Evolutionary conservation across 306 rosid genomes (phyloP).

Genomic region (Pueraria montana): DNA sequence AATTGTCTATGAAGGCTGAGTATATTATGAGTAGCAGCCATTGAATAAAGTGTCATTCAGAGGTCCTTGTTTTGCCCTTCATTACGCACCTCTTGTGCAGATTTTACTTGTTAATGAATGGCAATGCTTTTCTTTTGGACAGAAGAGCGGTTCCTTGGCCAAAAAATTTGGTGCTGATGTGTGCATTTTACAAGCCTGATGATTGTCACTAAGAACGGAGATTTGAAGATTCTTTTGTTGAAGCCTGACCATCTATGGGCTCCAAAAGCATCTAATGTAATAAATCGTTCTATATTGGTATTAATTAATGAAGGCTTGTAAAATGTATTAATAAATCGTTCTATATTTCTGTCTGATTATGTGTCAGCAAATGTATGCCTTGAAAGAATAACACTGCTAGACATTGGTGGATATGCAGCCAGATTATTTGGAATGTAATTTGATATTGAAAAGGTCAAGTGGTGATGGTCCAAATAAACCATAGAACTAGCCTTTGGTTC

Average conservation of each 20-base stretch:
- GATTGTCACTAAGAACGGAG: slow-evolving; percentile 82
- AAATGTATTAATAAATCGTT: slow-evolving; percentile 47
- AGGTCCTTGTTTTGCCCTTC: too few species aligned
- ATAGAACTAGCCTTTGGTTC: too few species aligned
- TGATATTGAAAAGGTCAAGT: too few species aligned
- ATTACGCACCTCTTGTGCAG: not conserved
- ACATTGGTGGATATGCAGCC: too few species aligned
- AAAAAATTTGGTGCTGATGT: not conserved
- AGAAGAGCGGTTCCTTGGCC: not conserved
- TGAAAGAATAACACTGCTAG: not conserved
- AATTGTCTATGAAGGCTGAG: too few species aligned
- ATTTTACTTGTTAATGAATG: not conserved
- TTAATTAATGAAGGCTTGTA: slow-evolving; percentile 68
- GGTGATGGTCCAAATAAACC: too few species aligned
- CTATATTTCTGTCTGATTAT: slow-evolving; percentile 25
- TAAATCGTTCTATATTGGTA: slow-evolving; percentile 46
- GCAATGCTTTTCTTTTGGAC: not conserved
- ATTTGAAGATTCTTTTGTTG: slow-evolving; percentile 72
- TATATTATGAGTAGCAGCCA: too few species aligned
- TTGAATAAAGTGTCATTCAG: too few species aligned
- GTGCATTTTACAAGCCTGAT: slow-evolving; percentile 53
- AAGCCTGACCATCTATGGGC: slow-evolving; percentile 55
- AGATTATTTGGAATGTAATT: too few species aligned
- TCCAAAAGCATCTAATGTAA: slow-evolving; percentile 61
- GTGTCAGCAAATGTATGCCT: not conserved